A percentile compares a stretch with the other conserved stretches of the same genome.
phyloP scores from a whole-genome alignment of 306 rosid genomes.

The Trifolium repens region DNA sequence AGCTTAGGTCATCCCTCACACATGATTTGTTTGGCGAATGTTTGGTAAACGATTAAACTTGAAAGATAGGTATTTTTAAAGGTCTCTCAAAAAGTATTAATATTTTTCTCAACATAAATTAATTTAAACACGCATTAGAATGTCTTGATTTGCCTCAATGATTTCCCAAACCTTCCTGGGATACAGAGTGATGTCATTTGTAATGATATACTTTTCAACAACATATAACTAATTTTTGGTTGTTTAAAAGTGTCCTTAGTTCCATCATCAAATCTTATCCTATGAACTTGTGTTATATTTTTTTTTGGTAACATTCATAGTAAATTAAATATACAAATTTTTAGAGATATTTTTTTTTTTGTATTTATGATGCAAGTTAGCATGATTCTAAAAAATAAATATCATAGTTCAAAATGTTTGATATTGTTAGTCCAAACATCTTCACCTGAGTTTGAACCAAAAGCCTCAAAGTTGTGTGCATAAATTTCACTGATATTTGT shows the following conservation, averaged over 20 bases:
- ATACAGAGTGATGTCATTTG: constrained; percentile 36
- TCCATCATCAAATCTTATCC: constrained; percentile 24
- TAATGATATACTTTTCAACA: constrained; percentile 34
- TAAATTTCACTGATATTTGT: too few species aligned
- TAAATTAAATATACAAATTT: too few species aligned
- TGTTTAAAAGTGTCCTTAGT: constrained; percentile 5
- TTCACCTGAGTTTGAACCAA: too few species aligned
- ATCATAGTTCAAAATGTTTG: too few species aligned
- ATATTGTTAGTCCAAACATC: too few species aligned
- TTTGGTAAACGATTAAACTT: constrained; percentile 6
- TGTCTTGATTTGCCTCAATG: constrained; percentile 9
- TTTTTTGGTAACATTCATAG: too few species aligned
- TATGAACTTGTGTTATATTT: background rate
- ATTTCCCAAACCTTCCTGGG: constrained; percentile 11
- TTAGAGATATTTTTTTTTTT: too few species aligned
- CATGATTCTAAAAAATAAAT: too few species aligned
- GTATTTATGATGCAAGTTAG: too few species aligned
- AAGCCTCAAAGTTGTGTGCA: too few species aligned
- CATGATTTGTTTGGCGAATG: constrained; percentile 15
- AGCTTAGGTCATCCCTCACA: constrained; percentile 35
- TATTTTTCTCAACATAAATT: background rate
- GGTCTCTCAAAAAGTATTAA: background rate
- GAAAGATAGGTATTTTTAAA: background rate
- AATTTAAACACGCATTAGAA: background rate
- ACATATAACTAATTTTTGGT: constrained; percentile 44